Evolutionary conservation across 202 grass and related monocot species (phyloP).

Genomic region (Brachypodium distachyon): DNA sequence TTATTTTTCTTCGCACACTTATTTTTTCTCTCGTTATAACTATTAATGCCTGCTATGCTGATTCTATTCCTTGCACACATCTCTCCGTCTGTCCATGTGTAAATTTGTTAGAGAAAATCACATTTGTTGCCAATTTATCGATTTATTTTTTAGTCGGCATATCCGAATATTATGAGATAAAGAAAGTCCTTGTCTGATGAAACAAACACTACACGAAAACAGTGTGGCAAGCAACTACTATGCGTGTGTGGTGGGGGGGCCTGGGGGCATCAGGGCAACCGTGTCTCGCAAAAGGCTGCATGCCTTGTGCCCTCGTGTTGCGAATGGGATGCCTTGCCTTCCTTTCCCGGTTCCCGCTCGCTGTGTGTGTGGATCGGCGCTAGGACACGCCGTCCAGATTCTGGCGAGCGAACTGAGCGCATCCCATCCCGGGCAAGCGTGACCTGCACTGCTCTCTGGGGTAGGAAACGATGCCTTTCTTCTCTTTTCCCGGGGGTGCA

Average conservation of each 20-base stretch:
- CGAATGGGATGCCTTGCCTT: constrained; percentile 36
- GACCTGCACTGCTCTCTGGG: neutral
- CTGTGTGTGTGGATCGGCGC: constrained; percentile 14
- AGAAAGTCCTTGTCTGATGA: neutral
- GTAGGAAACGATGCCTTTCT: constrained; percentile 9
- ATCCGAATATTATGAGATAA: neutral
- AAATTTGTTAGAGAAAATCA: neutral
- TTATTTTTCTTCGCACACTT: neutral
- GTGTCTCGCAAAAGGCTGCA: neutral
- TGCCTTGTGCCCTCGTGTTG: neutral
- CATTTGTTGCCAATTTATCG: neutral
- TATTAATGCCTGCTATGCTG: neutral
- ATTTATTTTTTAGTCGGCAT: neutral
- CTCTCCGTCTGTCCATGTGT: neutral
- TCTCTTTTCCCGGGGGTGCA: neutral
- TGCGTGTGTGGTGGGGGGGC: neutral
- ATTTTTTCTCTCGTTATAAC: no score
- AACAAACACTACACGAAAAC: neutral
- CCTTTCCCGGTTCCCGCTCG: neutral
- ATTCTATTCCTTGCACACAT: neutral
- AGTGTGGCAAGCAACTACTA: neutral
- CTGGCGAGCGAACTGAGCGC: neutral
- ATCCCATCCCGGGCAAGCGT: neutral
- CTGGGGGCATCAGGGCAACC: neutral
- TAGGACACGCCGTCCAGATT: constrained; percentile 21